Evolutionary conservation across 2,329 filamentous ascomycete species (phyloP).

Genomic region (Pestalotiopsis sp.): DNA sequence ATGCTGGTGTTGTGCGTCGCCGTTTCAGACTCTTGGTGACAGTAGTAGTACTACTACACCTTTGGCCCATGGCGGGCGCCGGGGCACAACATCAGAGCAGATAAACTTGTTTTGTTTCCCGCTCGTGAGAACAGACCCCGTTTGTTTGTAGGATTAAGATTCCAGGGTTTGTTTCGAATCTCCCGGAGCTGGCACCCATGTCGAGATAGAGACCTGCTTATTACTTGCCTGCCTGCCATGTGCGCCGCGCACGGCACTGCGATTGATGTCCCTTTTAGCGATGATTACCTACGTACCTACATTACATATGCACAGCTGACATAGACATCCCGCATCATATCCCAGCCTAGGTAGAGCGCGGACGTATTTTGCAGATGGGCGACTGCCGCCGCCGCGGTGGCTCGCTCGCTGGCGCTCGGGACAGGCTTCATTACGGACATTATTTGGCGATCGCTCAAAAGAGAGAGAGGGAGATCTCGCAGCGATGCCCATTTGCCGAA

Average conservation of each 20-base stretch:
- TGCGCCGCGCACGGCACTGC: slow-evolving; percentile 5
- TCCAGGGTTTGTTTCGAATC: slow-evolving; percentile 11
- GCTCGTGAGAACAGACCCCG: slow-evolving; percentile 9
- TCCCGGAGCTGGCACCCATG: slow-evolving; percentile 12
- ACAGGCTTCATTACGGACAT: not conserved
- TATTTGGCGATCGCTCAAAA: not conserved
- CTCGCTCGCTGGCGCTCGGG: not conserved
- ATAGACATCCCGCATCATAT: not conserved
- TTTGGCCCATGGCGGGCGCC: not conserved
- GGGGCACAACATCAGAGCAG: not conserved
- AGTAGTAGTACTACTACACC: not conserved
- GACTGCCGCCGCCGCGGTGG: not conserved
- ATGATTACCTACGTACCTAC: not conserved
- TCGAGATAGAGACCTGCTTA: not conserved
- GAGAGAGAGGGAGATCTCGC: not conserved
- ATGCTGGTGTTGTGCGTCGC: slow-evolving; percentile 2
- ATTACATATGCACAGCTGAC: not conserved
- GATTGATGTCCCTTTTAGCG: not conserved
- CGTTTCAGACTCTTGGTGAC: slow-evolving; percentile 2
- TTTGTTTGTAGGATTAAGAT: slow-evolving; percentile 10
- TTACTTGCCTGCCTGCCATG: slow-evolving; percentile 3
- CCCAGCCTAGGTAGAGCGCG: not conserved
- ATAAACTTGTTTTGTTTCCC: slow-evolving; percentile 9
- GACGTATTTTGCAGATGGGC: not conserved
- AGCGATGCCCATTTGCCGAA: not conserved